Evolutionary conservation across 768 basidiomycete genomes (phyloP).

Genomic region (Russula emetica): DNA sequence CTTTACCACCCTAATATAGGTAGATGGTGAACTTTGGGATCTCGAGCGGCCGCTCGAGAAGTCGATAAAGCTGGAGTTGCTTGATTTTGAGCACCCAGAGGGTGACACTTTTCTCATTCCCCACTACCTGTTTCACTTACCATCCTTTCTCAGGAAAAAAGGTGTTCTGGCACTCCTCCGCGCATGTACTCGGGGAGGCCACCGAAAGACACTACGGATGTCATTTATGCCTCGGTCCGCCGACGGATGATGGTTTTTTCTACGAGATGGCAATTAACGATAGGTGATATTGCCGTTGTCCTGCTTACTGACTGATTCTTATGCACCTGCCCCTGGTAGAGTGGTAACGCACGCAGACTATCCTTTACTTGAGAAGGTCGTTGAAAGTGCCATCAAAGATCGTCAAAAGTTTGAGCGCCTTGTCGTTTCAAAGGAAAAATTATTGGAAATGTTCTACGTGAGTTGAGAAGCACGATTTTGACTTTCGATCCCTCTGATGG

Average conservation of each 20-base stretch:
- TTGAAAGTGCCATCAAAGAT: constrained; percentile 87
- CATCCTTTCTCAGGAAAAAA: constrained; percentile 63
- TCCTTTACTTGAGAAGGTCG: constrained; percentile 81
- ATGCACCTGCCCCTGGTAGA: constrained; percentile 37
- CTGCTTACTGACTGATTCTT: neutral
- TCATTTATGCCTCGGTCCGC: constrained; percentile 94
- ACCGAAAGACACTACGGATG: constrained; percentile 96
- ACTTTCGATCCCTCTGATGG: neutral
- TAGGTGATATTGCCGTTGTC: constrained; percentile 41
- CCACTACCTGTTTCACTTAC: neutral
- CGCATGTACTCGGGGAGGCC: constrained; percentile 95
- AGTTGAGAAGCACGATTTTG: neutral
- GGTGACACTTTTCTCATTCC: constrained; percentile 40
- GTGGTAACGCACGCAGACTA: constrained; percentile 80
- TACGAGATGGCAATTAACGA: constrained; percentile 96
- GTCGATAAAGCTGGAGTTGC: constrained; percentile 71
- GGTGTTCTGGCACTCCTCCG: constrained; percentile 99
- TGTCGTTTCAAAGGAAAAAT: constrained; percentile 88
- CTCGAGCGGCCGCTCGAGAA: constrained; percentile 90
- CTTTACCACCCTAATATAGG: constrained; percentile 41
- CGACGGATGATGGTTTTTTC: constrained; percentile 97
- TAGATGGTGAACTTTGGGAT: constrained; percentile 88
- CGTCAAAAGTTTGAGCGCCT: constrained; percentile 96
- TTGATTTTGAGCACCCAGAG: constrained; percentile 92
- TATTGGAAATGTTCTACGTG: constrained; percentile 94